Evolutionary conservation across 2,329 filamentous ascomycete species (phyloP).

Genomic region (Curvularia eragrostidis): DNA sequence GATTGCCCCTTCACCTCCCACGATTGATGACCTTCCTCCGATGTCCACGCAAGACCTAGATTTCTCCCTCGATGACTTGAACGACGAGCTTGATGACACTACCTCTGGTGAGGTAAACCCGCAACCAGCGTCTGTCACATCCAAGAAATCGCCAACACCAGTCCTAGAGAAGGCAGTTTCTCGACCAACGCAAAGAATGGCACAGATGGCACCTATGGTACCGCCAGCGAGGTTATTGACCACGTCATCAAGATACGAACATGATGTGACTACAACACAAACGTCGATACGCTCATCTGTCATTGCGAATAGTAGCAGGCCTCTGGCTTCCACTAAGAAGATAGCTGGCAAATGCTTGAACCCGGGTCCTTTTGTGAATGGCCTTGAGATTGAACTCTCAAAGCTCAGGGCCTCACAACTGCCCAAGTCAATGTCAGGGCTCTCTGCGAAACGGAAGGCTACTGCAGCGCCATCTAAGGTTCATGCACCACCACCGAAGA

Average conservation of each 20-base stretch:
- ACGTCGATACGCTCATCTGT: neutral
- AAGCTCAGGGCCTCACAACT: constrained; percentile 15
- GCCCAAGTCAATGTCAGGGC: constrained; percentile 5
- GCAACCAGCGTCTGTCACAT: neutral
- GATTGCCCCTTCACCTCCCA: neutral
- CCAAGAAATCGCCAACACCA: neutral
- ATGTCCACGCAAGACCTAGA: constrained; percentile 52
- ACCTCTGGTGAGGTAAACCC: neutral
- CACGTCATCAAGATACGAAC: neutral
- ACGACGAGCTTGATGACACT: constrained; percentile 26
- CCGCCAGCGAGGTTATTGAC: neutral
- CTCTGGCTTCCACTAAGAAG: constrained; percentile 2
- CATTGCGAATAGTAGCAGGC: constrained; percentile 2
- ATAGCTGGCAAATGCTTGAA: constrained; percentile 13
- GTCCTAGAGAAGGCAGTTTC: neutral
- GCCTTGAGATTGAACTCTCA: constrained; percentile 7
- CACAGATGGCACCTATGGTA: neutral
- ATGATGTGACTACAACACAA: neutral
- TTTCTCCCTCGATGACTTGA: constrained; percentile 52
- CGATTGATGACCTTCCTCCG: constrained; percentile 22
- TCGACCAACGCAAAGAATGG: neutral
- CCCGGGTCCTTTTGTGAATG: constrained; percentile 12
- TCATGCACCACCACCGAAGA: neutral
- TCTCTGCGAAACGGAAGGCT: constrained; percentile 4
- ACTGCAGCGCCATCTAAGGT: neutral